Conservation (phyloP, 139 green algal genomes). For the Spirogloea muscicola region DNA sequence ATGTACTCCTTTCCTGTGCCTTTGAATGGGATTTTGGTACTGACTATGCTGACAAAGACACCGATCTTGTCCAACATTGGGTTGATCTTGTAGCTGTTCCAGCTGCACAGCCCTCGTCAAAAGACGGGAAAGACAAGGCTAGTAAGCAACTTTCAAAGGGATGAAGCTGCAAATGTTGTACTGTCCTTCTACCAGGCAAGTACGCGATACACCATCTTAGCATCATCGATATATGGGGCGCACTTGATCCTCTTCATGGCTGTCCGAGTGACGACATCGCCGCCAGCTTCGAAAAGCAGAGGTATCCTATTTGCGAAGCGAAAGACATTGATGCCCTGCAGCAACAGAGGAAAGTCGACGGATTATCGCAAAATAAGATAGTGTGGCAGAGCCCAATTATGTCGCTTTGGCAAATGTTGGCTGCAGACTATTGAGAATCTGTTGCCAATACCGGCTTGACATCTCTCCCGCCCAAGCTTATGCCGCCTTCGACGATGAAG, state of each 20-base stretch:
- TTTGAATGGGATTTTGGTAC: constrained; percentile 99
- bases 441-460: constrained; percentile 75
- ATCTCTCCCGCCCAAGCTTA: constrained; percentile 81
- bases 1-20: constrained; percentile 94
- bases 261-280: constrained; percentile 87
- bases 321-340: constrained; percentile 82
- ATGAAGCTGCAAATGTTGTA: too few relatives aligned
- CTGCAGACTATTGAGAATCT: too few relatives aligned
- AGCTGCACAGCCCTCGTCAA: constrained; percentile 58
- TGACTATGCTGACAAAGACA: constrained; percentile 97
- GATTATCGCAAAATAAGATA: too few relatives aligned
- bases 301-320: constrained; percentile 96
- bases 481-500: constrained; percentile 90
- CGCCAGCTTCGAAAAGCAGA: constrained; percentile 87
- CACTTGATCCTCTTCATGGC: constrained; percentile 76
- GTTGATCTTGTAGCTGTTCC: constrained; percentile 95
- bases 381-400: too few relatives aligned
- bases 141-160: not conserved
- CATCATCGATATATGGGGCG: too few relatives aligned
- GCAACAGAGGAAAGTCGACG: too few relatives aligned
- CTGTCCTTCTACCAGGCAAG: too few relatives aligned
- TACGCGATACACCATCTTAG: too few relatives aligned
- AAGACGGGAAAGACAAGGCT: constrained; percentile 1
- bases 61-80: constrained; percentile 78
- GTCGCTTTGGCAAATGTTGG: too few relatives aligned